A percentile compares a stretch with the other conserved stretches of the same genome.
Conservation (phyloP, 768 basidiomycete species). For the Termitomyces sp. region DNA sequence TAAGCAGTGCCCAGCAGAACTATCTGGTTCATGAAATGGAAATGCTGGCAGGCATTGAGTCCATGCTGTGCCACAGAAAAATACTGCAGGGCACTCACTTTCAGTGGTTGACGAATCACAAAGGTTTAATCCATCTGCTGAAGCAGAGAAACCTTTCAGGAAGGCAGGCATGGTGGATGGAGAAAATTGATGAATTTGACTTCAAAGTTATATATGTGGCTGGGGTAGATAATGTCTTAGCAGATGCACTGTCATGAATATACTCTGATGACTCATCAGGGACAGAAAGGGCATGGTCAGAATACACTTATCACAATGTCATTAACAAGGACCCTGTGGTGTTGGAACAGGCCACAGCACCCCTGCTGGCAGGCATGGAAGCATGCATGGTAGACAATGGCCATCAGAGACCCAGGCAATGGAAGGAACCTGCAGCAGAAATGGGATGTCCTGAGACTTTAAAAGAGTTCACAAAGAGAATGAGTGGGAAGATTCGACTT, state of each 20-base stretch:
- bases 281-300: no score
- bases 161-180: not conserved
- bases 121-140: not conserved
- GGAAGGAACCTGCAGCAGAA: not conserved
- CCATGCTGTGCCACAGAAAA: not conserved
- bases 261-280: no score
- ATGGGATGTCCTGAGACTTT: not conserved
- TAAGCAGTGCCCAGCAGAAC: no score
- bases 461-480: not conserved
- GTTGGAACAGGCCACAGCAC: not conserved
- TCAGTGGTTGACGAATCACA: not conserved
- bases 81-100: not conserved
- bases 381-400: not conserved
- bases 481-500: not conserved
- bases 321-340: not conserved
- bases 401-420: no score
- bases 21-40: not conserved
- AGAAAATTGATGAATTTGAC: not conserved
- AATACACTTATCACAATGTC: no score
- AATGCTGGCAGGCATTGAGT: not conserved
- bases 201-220: not conserved
- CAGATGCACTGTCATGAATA: no score
- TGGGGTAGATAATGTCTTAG: not conserved
- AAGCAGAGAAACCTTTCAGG: not conserved
- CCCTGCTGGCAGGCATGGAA: constrained; percentile 12